Base-by-base conservation (phyloP, 495 filamentous ascomycete genomes). In the Bacidia rubella region DNA sequence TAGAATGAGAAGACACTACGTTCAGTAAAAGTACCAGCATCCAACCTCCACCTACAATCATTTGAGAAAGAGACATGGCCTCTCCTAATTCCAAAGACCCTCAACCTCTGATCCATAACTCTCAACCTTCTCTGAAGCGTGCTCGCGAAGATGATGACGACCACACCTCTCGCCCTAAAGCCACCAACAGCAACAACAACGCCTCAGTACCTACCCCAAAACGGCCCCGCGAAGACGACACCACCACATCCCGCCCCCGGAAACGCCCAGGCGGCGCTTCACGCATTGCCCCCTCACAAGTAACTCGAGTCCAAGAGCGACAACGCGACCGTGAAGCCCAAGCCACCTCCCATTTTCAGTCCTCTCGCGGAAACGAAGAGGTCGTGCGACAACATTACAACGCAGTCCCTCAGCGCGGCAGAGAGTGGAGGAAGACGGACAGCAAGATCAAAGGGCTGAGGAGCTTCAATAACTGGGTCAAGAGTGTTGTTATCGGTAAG, bases 391-490 rank as follows among this genome's bases (percentile, higher is more conserved):
- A 90, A 46, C 90, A 96, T 66, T 98, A 98, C 75, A 98, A 98
- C 60, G 79, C 86, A n/a, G 90, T 96, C 1, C 87, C 87, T 0
- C 81, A 90, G 66, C 79, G 94, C 9, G 92, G 92, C 11, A 80
- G 88, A 17, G 87, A 95, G 54, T 98, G 92, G 92, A 81, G 92
- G 23, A 87, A 85, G 64, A 95, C 87, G 1, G 86, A 90, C 60
- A 88, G 83, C 62, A 81, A 83, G 52, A 98, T 98, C 72, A 95
- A 92, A 67, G 92, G 92, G 0, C 70, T 98, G 48, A 80, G 92
- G 19, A 86, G 81, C 58, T 95, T 93, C 72, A 98, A 98, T 68
- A 98, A 98, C 64, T 98, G 92, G 92, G 77, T 97, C 65, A 98
- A 98, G 73, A 93, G 86, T 65, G 87, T 83, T 12, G 75, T 95